Evolutionary conservation across 352 stramenopile species (phyloP).

Genomic region (Thraustochytrium sp.): DNA sequence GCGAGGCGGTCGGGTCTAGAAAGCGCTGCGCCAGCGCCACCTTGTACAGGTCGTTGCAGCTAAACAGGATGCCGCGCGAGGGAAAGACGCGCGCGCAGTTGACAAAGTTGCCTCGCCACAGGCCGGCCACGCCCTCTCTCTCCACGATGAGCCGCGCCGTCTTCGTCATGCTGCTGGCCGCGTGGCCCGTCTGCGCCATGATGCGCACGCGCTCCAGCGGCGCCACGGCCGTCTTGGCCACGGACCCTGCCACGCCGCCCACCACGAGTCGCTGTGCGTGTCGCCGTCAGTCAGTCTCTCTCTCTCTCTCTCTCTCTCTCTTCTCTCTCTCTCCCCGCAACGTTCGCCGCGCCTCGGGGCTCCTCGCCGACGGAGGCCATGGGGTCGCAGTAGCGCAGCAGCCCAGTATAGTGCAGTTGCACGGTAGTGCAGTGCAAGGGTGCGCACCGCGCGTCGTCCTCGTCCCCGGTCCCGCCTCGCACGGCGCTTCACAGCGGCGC

Average conservation of each 20-base stretch:
- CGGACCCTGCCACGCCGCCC: slow-evolving; percentile 44
- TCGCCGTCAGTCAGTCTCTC: not conserved
- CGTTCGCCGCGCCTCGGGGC: no score
- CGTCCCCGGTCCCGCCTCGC: no score
- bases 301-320: not conserved
- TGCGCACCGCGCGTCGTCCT: no score
- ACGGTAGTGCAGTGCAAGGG: no score
- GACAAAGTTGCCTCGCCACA: slow-evolving; percentile 69
- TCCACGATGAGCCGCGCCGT: slow-evolving; percentile 58
- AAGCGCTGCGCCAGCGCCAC: slow-evolving; percentile 41
- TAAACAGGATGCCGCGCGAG: slow-evolving; percentile 65
- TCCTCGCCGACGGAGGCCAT: no score
- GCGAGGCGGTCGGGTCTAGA: not conserved
- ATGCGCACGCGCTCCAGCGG: slow-evolving; percentile 49
- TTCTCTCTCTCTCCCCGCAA: not conserved
- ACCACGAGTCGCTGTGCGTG: not conserved
- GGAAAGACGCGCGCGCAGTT: slow-evolving; percentile 69
- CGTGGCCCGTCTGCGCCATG: slow-evolving; percentile 42
- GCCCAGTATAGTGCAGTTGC: no score
- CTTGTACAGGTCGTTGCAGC: slow-evolving; percentile 64
- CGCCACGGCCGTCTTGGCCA: slow-evolving; percentile 45
- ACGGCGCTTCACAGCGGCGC: no score
- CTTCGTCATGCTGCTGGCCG: not conserved
- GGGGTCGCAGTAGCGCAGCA: no score
- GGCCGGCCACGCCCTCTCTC: slow-evolving; percentile 62